These are phyloP conservation scores for Liquidambar formosana DNA, from an alignment of 164 flowering plant genomes.

Conservation along the genomic window DNA sequence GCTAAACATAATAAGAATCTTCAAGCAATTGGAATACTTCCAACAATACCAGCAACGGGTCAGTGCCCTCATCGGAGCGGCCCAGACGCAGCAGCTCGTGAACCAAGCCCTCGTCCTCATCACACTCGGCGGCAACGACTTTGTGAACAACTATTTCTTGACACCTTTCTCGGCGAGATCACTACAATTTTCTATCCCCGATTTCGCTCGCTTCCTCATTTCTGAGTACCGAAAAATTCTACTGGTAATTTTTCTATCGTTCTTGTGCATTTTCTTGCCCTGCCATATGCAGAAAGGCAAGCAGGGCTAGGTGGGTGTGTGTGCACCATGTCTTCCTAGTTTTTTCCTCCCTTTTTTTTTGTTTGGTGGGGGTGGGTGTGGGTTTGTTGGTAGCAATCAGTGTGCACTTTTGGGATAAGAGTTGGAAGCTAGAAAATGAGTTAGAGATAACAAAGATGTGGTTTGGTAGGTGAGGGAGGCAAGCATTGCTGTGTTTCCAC, in stretches of 20 bases:
- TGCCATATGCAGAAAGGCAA: neutral
- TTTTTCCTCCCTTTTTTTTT: no score
- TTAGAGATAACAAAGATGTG: no score
- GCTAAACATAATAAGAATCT: slow-evolving; percentile 60
- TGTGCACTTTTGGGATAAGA: no score
- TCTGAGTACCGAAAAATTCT: slow-evolving; percentile 57
- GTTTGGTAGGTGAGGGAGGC: no score
- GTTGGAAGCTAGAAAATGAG: no score
- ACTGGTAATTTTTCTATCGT: slow-evolving; percentile 29
- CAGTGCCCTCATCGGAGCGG: slow-evolving; percentile 39
- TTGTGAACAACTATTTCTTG: slow-evolving; percentile 80
- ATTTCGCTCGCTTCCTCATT: slow-evolving; percentile 43
- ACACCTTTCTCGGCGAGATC: slow-evolving; percentile 54
- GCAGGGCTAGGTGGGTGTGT: neutral
- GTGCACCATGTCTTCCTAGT: no score
- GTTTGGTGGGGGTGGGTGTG: no score
- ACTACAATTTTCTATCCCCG: slow-evolving; percentile 50
- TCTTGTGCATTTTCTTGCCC: neutral
- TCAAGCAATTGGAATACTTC: slow-evolving; percentile 44
- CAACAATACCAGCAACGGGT: slow-evolving; percentile 54
- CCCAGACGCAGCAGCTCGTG: slow-evolving; percentile 37
- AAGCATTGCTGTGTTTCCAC: no score
- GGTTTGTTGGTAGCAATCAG: no score
- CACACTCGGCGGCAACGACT: slow-evolving; percentile 78
- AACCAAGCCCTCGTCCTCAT: slow-evolving; percentile 58